Evolutionary conservation across 768 basidiomycete genomes (phyloP).

Genomic region (Russula foetens): DNA sequence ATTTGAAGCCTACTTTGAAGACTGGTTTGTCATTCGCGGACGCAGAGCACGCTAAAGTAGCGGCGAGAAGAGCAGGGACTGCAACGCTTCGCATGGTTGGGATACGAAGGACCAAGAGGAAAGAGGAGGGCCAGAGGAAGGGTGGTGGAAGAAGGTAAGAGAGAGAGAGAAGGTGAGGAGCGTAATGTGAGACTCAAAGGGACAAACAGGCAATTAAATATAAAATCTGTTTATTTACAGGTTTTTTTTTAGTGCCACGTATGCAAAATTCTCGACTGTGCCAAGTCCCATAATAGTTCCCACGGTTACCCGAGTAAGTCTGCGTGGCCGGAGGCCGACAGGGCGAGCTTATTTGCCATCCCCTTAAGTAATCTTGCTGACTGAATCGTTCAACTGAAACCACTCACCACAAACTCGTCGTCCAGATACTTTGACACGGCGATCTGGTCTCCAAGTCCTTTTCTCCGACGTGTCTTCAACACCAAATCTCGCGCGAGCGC

Average conservation of each 20-base stretch:
- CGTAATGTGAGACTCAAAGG: constrained; percentile 10
- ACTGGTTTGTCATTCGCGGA: constrained; percentile 53
- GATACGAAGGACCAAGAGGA: constrained; percentile 58
- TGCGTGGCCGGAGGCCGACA: constrained; percentile 94
- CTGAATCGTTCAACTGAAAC: background rate
- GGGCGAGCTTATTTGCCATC: constrained; percentile 53
- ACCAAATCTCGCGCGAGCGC: constrained; percentile 91
- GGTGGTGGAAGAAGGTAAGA: constrained; percentile 32
- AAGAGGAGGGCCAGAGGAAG: constrained; percentile 21
- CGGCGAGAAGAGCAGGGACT: constrained; percentile 58
- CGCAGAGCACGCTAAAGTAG: constrained; percentile 55
- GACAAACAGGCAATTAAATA: constrained; percentile 18
- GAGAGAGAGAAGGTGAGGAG: constrained; percentile 24
- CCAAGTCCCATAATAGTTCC: constrained; percentile 28
- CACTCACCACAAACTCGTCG: constrained; percentile 87
- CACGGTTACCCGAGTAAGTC: constrained; percentile 64
- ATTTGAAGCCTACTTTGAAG: constrained; percentile 47
- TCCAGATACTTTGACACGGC: constrained; percentile 96
- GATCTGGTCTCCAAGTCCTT: constrained; percentile 95
- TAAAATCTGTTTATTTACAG: constrained; percentile 28
- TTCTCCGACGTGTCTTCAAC: constrained; percentile 91
- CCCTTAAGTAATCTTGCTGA: no score
- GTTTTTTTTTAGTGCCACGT: constrained; percentile 35
- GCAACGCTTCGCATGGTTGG: constrained; percentile 76
- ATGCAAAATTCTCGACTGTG: constrained; percentile 22